phyloP scores from a whole-genome alignment of 192 early-diverging fungal genomes.

The Coemansia sp. region DNA sequence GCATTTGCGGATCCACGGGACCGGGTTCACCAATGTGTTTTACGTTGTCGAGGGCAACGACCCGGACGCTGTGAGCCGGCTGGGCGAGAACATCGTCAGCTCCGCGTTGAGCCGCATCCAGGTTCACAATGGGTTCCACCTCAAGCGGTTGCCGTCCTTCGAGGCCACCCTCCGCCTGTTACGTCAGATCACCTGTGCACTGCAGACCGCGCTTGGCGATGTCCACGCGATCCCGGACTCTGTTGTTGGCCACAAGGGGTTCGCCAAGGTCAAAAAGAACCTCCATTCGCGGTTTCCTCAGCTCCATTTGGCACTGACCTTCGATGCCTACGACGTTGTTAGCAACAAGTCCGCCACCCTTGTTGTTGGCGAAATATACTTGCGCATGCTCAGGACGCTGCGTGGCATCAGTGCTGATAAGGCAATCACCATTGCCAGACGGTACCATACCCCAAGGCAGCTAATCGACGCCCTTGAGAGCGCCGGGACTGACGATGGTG shows the following conservation, averaged over 20 bases:
- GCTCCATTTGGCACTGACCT: constrained; percentile 59
- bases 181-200: constrained; percentile 58
- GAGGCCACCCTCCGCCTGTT: constrained; percentile 86
- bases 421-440: constrained; percentile 68
- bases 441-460: constrained; percentile 66
- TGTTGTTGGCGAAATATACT: constrained; percentile 75
- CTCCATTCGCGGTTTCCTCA: constrained; percentile 37
- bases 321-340: constrained; percentile 63
- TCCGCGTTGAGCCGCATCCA: constrained; percentile 78
- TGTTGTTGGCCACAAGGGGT: constrained; percentile 53
- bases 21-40: constrained; percentile 73
- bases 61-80: constrained; percentile 59
- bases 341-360: constrained; percentile 76
- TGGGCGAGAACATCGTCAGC: constrained; percentile 65
- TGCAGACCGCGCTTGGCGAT: constrained; percentile 58
- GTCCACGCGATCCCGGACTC: constrained; percentile 61
- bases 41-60: constrained; percentile 88
- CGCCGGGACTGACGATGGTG: constrained; percentile 24
- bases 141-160: constrained; percentile 73
- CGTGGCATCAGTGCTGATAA: constrained; percentile 85
- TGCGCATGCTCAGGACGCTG: constrained; percentile 82
- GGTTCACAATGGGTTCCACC: constrained; percentile 76
- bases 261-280: constrained; percentile 55
- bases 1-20: constrained; percentile 76
- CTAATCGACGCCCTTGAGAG: constrained; percentile 55